Percentiles rank a stretch among this genome's conserved stretches.
These are phyloP conservation scores for Penicillium sp. DNA, from an alignment of 2,329 filamentous ascomycete genomes.

Conservation along the genomic window DNA sequence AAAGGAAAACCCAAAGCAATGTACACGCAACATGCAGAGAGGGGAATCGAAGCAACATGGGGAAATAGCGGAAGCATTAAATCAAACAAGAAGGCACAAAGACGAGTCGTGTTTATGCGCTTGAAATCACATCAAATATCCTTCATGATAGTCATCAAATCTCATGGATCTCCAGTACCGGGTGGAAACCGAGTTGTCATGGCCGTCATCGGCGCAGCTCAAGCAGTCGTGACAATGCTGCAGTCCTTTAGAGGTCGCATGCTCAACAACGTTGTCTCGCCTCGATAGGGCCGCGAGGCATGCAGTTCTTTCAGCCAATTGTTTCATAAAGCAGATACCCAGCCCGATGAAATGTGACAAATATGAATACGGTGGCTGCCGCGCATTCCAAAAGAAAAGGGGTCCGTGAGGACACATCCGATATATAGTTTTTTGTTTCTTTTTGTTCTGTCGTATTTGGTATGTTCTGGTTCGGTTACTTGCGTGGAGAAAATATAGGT, in stretches of 20 bases:
- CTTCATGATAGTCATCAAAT: conserved; percentile 20
- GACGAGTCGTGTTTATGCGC: conserved; percentile 18
- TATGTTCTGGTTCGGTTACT: neutral
- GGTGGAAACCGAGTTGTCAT: conserved; percentile 7
- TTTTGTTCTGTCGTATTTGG: conserved; percentile 7
- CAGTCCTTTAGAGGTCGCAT: conserved; percentile 14
- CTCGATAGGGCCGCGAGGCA: conserved; percentile 21
- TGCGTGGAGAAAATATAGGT: conserved; percentile 3
- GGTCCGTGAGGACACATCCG: conserved; percentile 36
- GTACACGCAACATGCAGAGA: conserved; percentile 25
- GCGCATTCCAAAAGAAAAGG: neutral
- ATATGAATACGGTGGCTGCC: conserved; percentile 1
- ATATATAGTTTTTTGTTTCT: conserved; percentile 27
- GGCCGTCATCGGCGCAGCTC: conserved; percentile 1
- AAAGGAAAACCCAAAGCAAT: conserved; percentile 14
- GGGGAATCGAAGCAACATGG: conserved; percentile 31
- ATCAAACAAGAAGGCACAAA: conserved; percentile 14
- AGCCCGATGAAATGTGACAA: conserved; percentile 11
- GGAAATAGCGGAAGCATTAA: conserved; percentile 16
- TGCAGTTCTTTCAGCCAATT: conserved; percentile 27
- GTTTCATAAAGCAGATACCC: conserved; percentile 17
- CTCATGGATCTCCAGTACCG: neutral
- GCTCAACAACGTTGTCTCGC: conserved; percentile 2
- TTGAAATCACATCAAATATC: conserved; percentile 15
- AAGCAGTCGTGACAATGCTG: conserved; percentile 28